These are phyloP conservation scores for Polyporus tsugae DNA, from an alignment of 1,284 basidiomycete species.

Conservation along the genomic window DNA sequence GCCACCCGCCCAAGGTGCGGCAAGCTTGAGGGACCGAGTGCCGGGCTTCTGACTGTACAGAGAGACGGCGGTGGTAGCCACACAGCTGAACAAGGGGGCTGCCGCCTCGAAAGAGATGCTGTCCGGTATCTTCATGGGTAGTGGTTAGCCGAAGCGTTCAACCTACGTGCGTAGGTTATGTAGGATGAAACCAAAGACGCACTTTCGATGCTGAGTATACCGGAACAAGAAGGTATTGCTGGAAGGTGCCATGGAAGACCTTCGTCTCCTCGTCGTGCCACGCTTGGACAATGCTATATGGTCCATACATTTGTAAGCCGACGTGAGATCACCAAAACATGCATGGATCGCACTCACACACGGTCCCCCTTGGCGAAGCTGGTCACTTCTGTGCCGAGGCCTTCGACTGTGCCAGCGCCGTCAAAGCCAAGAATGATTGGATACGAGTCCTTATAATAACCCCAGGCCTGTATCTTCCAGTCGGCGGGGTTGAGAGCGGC, in stretches of 20 bases:
- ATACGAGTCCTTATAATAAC: constrained; percentile 40
- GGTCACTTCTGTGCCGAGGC: constrained; percentile 48
- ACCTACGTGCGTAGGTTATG: not conserved
- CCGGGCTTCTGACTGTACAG: constrained; percentile 34
- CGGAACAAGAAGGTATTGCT: not conserved
- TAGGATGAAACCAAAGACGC: not conserved
- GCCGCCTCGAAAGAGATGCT: constrained; percentile 40
- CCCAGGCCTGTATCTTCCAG: constrained; percentile 48
- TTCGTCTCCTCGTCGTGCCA: not conserved
- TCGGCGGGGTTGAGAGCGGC: constrained; percentile 53
- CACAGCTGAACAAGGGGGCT: constrained; percentile 38
- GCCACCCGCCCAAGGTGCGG: constrained; percentile 33
- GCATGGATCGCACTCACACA: constrained; percentile 36
- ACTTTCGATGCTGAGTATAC: not conserved
- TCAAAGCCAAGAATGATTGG: constrained; percentile 57
- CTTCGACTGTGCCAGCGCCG: constrained; percentile 50
- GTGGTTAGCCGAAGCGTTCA: not conserved
- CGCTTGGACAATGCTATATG: not conserved
- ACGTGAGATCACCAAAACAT: not conserved
- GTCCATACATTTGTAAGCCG: not conserved
- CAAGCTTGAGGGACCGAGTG: constrained; percentile 28
- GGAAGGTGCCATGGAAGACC: not conserved
- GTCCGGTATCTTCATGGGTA: constrained; percentile 34
- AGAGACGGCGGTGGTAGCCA: constrained; percentile 37
- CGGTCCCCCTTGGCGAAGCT: constrained; percentile 50